phyloP scores from a whole-genome alignment of 192 early-diverging fungal species.

The Phlyctochytrium arcticum region DNA sequence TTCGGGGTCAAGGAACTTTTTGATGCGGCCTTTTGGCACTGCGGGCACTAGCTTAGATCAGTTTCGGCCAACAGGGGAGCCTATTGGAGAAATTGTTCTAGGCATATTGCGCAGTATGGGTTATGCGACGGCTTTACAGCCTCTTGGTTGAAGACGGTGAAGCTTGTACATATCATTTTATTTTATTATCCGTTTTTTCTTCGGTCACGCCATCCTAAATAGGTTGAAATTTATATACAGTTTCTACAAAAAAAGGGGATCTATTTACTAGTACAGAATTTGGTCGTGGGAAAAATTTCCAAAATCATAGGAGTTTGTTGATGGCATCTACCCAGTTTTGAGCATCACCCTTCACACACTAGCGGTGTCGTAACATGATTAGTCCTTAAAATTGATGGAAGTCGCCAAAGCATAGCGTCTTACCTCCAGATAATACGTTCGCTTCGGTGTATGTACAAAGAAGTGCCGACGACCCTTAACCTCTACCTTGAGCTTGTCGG shows the following conservation, averaged over 20 bases:
- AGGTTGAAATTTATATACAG: too few species aligned
- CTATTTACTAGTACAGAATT: too few species aligned
- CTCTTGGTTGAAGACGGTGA: too few species aligned
- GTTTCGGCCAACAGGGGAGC: conserved; percentile 18
- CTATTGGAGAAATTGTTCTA: conserved; percentile 27
- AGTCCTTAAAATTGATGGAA: not conserved
- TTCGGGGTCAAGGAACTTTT: conserved; percentile 18
- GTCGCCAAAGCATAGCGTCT: not conserved
- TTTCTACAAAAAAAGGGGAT: too few species aligned
- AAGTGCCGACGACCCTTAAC: conserved; percentile 58
- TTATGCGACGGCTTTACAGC: conserved; percentile 28
- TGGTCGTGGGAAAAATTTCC: too few species aligned
- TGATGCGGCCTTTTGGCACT: conserved; percentile 38
- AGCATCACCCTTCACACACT: conserved; percentile 28
- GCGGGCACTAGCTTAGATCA: conserved; percentile 23
- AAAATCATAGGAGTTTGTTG: not conserved
- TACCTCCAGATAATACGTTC: conserved; percentile 37
- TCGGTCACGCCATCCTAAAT: too few species aligned
- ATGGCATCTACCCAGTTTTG: conserved; percentile 31
- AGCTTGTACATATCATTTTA: too few species aligned
- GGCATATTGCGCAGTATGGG: conserved; percentile 38
- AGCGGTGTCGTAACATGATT: not conserved
- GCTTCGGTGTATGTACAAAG: conserved; percentile 52
- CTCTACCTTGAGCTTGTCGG: conserved; percentile 51
- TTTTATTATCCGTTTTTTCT: too few species aligned